A percentile compares a stretch with the other conserved stretches of the same genome.
phyloP scores from a whole-genome alignment of 108 stramenopile species.

The Skeletonema menzelii region DNA sequence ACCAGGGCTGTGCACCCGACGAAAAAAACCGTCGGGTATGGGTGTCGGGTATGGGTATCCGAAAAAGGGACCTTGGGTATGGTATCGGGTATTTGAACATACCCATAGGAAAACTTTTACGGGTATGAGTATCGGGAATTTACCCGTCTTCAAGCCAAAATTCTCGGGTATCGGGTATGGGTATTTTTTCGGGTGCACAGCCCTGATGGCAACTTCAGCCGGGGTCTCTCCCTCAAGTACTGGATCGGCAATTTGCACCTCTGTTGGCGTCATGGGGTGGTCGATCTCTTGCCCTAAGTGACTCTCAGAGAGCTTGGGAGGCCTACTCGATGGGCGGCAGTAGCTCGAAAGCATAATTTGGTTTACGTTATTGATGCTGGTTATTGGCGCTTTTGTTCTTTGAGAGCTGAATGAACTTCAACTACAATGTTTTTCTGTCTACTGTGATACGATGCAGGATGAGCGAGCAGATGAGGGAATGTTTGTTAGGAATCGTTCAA shows the following conservation, averaged over 20 bases:
- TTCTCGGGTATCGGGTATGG: too few relatives aligned
- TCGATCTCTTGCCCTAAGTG: not conserved
- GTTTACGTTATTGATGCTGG: not conserved
- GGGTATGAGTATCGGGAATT: too few relatives aligned
- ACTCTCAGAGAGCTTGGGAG: not conserved
- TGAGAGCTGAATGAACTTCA: not conserved
- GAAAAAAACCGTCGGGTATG: too few relatives aligned
- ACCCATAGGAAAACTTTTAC: too few relatives aligned
- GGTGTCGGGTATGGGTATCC: too few relatives aligned
- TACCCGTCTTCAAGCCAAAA: too few relatives aligned
- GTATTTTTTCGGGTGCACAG: too few relatives aligned
- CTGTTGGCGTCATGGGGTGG: not conserved
- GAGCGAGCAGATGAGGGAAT: not conserved
- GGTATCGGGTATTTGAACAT: too few relatives aligned
- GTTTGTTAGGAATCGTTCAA: not conserved
- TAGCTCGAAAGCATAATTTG: not conserved
- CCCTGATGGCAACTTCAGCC: conserved; percentile 38
- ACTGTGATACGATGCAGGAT: not conserved
- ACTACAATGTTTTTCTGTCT: not conserved
- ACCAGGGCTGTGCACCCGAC: too few relatives aligned
- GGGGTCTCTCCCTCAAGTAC: conserved; percentile 28
- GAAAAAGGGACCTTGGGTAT: too few relatives aligned
- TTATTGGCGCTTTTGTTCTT: not conserved
- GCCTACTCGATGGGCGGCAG: not conserved
- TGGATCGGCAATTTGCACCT: not conserved